Evolutionary conservation across 108 stramenopile genomes (phyloP).

Genomic region (Nannochloropsis granulata): DNA sequence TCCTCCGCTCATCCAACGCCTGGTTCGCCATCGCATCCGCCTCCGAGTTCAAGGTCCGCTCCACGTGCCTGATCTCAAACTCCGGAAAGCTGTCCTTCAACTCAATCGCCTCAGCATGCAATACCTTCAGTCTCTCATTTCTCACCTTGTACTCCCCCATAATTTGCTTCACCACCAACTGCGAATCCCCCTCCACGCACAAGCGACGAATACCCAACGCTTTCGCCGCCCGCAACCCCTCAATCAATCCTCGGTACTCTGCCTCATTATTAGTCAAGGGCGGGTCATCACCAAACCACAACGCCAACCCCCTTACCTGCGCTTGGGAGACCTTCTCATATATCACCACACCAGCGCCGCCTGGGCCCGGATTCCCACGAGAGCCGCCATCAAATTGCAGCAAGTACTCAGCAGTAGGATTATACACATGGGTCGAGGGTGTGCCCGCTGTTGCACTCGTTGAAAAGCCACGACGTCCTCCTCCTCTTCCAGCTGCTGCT

Average conservation of each 20-base stretch:
- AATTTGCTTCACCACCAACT: constrained; percentile 21
- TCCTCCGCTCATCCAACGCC: not conserved
- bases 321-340: not conserved
- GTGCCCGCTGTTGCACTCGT: too few species aligned
- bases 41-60: not conserved
- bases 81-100: not conserved
- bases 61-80: not conserved
- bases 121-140: not conserved
- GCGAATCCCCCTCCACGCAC: constrained; percentile 21
- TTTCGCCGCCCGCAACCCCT: constrained; percentile 11
- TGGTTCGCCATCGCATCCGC: not conserved
- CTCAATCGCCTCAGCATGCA: not conserved
- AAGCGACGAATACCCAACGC: not conserved
- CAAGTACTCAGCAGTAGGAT: constrained; percentile 2
- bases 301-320: not conserved
- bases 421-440: not conserved
- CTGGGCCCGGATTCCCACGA: constrained; percentile 22
- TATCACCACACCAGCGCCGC: constrained; percentile 12
- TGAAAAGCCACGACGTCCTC: too few species aligned
- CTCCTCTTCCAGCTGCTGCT: too few species aligned
- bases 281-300: constrained; percentile 14
- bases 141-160: constrained; percentile 6
- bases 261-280: constrained; percentile 24
- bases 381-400: constrained; percentile 27
- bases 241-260: constrained; percentile 20